Evolutionary conservation across 257 asterid species (phyloP), one percentile per base, ranked within the genome.

Genomic region (Orobanche coerulescens): DNA sequence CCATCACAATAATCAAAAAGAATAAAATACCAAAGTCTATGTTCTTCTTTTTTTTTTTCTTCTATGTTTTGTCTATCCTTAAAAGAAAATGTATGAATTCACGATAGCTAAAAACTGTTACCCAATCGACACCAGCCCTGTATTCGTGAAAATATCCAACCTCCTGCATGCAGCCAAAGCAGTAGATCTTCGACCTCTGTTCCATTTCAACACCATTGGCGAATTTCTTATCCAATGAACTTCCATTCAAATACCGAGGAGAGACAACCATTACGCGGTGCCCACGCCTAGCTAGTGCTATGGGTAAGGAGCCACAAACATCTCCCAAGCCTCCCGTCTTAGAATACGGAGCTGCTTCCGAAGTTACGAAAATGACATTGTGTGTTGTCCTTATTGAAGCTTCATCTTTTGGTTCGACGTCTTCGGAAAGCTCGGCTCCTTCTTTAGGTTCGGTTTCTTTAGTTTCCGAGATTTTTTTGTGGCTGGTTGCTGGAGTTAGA

Each of bases 281-380:
- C 9, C 96, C 97, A 53, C 94, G 83, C 4, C 73, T 73, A 52
- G 96, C 96, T 24, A 93, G 72, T 57, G 99, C 94, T 56, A 89
- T 75, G 50, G 99, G 99, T 68, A 93, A 76, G 43, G 97, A 84
- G 33, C 99, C 99, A 76, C 99, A 93, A 56, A 93, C 99, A 71
- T 93, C 99, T 59, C 96, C 99, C 68, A 93, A 73, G 26, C 99
- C 99, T 66, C 99, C 99, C 9, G 97, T 93, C 76, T 93, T 93
- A 30, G 95, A 86, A 80, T 93, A 93, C 0, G 97, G 99, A 34
- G 95, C 83, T n/a, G 96, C 97, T 75, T 93, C 99, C 20, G 99
- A 72, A 53, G 99, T 83, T 55, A 83, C 88, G 62, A 84, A 84
- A 58, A 93, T 67, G 61, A 86, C 65, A 69, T 72, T 89, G 80